Evolutionary conservation across 352 stramenopile genomes (phyloP).

Genomic region (Pythium volutum): DNA sequence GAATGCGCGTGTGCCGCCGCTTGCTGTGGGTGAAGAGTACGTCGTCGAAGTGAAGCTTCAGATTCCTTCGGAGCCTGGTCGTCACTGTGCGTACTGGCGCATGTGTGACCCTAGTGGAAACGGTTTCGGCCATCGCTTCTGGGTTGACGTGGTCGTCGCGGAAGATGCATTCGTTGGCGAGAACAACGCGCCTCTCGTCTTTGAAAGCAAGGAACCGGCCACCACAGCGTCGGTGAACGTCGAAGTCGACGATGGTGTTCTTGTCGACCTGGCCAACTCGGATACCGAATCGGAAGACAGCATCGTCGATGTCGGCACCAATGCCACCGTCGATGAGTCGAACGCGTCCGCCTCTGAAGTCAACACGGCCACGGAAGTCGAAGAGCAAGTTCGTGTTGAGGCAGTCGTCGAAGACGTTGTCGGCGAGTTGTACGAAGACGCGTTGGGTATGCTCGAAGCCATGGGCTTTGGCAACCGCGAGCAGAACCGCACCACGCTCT

Average conservation of each 20-base stretch:
- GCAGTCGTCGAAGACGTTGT: conserved; percentile 21
- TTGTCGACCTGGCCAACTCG: conserved; percentile 10
- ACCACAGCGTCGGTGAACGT: neutral
- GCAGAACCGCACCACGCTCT: conserved; percentile 42
- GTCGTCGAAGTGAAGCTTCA: conserved; percentile 22
- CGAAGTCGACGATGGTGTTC: conserved; percentile 14
- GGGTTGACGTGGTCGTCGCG: conserved; percentile 44
- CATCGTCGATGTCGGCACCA: conserved; percentile 10
- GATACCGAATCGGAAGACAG: conserved; percentile 14
- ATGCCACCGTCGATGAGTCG: neutral
- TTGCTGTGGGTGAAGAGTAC: conserved; percentile 21
- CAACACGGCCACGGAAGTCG: neutral
- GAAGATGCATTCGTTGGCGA: conserved; percentile 34
- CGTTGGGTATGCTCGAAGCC: conserved; percentile 37
- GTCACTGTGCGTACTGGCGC: conserved; percentile 49
- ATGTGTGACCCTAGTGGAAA: conserved; percentile 29
- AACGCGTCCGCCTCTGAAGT: neutral
- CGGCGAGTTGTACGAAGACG: conserved; percentile 34
- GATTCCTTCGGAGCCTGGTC: conserved; percentile 24
- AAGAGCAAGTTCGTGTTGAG: neutral
- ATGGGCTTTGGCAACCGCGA: conserved; percentile 64
- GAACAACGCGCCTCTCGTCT: conserved; percentile 7
- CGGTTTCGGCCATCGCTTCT: conserved; percentile 51
- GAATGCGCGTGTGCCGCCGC: conserved; percentile 18
- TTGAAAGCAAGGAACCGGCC: neutral